Evolutionary conservation across 306 rosid genomes (phyloP).

Genomic region (Prunus padus): DNA sequence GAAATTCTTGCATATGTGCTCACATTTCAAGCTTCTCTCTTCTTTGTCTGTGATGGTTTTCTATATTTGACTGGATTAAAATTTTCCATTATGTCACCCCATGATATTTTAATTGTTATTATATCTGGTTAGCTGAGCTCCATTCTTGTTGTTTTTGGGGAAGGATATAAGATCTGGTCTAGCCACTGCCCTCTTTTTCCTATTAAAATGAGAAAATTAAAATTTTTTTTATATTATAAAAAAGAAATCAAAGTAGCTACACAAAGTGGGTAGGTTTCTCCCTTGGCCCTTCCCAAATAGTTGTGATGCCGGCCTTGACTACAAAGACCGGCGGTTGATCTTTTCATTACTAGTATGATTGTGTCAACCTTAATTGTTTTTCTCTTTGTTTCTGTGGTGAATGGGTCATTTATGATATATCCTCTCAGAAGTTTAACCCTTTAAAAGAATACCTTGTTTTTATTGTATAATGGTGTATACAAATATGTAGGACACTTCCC

Average conservation of each 20-base stretch:
- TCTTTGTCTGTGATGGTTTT: not conserved
- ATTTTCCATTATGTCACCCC: no score
- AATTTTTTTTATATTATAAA: not conserved
- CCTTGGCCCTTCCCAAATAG: not conserved
- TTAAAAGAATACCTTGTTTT: not conserved
- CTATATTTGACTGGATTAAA: no score
- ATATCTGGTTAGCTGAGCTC: not conserved
- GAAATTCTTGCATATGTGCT: constrained; percentile 18
- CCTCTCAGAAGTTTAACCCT: not conserved
- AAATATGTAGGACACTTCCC: not conserved
- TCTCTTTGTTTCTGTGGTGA: not conserved
- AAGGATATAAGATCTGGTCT: not conserved
- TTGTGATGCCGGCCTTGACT: not conserved
- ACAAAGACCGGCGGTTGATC: not conserved
- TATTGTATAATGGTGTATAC: not conserved
- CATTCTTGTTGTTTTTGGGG: not conserved
- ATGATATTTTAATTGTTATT: not conserved
- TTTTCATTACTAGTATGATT: not conserved
- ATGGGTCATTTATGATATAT: not conserved
- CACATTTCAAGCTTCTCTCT: not conserved
- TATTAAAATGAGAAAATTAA: no score
- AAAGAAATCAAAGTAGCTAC: not conserved
- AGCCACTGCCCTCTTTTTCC: not conserved
- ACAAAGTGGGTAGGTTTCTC: not conserved
- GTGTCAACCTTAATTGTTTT: not conserved